Base-by-base conservation (phyloP, 257 asterid genomes). In the Echites panduratus region DNA sequence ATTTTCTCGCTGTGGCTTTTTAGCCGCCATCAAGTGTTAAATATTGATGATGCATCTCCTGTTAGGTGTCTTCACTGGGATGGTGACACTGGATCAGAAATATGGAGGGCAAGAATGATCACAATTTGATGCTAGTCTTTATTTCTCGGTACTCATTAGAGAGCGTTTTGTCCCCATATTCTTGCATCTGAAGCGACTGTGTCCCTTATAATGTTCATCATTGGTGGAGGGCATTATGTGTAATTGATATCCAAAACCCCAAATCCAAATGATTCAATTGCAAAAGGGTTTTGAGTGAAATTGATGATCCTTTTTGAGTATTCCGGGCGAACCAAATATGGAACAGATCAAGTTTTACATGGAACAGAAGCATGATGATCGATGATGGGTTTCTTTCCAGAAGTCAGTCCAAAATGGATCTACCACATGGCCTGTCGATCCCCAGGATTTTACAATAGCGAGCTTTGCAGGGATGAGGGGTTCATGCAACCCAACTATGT, bases 341-440 rank as follows among this genome's bases (percentile, higher is more conserved):
- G 14, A n/a, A 22, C 26, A 24, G 32, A 26, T 57, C 43, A 24
- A 26, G 26, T 17, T 57, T 12, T n/a, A 24, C 12, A 8, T 1
- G 12, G 59, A n/a, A 12, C 29, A 0, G 38, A 14, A 26, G 38
- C 1, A 24, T 58, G 19, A 58, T 44, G 59, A 47, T 47, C n/a
- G n/a, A n/a, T n/a, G n/a, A n/a, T n/a, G 72, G 8, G 40, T 26
- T 26, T 66, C 71, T 66, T 44, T 44, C 54, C 26, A 7, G 26
- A 27, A 24, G 43, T 13, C 59, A 6, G 32, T 27, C 59, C n/a
- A 49, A 68, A 5, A 69, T 69, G 2, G n/a, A 32, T 35, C 27
- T 3, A 20, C 27, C 77, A 73, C 71, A 50, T 73, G 77, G 66
- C 43, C 57, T 64, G 71, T 73, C 44, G 54, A 73, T 9, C 19